Evolutionary conservation across 1,284 basidiomycete species (phyloP).

Genomic region (Phaffia rhodozyma): DNA sequence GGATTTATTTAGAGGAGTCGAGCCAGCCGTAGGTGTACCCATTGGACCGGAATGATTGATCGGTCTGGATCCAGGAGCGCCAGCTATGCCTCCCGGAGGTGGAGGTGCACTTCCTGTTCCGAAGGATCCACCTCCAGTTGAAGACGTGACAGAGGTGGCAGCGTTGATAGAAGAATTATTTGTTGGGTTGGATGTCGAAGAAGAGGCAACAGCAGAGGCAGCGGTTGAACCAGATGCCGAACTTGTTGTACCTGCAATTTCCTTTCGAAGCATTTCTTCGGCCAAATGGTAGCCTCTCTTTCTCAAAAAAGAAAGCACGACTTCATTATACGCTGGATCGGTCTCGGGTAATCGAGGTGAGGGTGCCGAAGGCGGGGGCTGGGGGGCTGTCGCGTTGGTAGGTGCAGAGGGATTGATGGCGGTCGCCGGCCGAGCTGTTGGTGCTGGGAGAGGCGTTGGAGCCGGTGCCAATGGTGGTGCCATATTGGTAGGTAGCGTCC

Average conservation of each 20-base stretch:
- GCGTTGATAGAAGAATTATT: background rate
- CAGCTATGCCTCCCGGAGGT: background rate
- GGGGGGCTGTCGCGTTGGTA: background rate
- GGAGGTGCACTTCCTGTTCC: background rate
- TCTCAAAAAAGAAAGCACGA: slow-evolving; percentile 17
- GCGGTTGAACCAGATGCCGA: background rate
- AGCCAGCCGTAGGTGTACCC: background rate
- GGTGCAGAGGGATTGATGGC: slow-evolving; percentile 14
- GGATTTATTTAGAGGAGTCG: background rate
- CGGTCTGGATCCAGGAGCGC: background rate
- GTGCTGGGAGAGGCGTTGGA: background rate
- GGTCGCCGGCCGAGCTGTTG: background rate
- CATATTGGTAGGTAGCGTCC: no score
- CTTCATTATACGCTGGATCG: slow-evolving; percentile 18
- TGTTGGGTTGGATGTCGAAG: background rate
- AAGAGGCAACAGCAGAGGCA: background rate
- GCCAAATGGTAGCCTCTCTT: slow-evolving; percentile 15
- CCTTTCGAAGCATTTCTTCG: slow-evolving; percentile 13
- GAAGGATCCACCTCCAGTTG: background rate
- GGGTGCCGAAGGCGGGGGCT: background rate
- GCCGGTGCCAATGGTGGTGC: background rate
- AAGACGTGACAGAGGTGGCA: background rate
- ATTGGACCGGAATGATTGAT: background rate
- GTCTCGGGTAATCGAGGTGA: slow-evolving; percentile 4
- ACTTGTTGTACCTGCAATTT: slow-evolving; percentile 8